Percentiles rank a stretch among this genome's conserved stretches.
Conservation (phyloP, 108 stramenopile species). For the Cylindrotheca fusiformis region DNA sequence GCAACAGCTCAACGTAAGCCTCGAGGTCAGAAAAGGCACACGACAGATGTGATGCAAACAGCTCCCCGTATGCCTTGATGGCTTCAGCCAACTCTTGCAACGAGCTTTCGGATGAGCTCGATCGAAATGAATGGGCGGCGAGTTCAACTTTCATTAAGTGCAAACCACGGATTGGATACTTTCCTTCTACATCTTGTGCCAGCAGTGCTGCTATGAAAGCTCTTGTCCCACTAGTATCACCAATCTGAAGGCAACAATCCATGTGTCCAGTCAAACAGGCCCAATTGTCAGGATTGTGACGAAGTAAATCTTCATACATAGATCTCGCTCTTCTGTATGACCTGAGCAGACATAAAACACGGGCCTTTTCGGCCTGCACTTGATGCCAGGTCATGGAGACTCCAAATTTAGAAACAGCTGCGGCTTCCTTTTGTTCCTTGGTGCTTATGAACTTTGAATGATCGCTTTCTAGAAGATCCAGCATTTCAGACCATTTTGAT, state of each 20-base stretch:
- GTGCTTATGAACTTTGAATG: too few relatives aligned
- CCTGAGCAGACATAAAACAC: conserved; percentile 29
- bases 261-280: conserved; percentile 67
- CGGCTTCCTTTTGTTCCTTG: too few relatives aligned
- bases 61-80: conserved; percentile 46
- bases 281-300: conserved; percentile 67
- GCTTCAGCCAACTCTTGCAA: conserved; percentile 15
- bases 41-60: conserved; percentile 46
- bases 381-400: conserved; percentile 17
- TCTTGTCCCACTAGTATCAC: conserved; percentile 9
- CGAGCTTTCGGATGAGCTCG: conserved; percentile 12
- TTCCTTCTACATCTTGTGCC: conserved; percentile 13
- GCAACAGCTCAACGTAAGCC: conserved; percentile 35
- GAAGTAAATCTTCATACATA: conserved; percentile 49
- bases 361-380: conserved; percentile 29
- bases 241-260: conserved; percentile 16
- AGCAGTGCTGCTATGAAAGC: conserved; percentile 23
- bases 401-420: conserved; percentile 10
- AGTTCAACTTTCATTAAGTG: conserved; percentile 57
- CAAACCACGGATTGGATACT: conserved; percentile 46
- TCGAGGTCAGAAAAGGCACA: conserved; percentile 74
- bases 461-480: conserved; percentile 39
- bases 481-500: conserved; percentile 53
- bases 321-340: conserved; percentile 37
- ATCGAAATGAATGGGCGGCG: conserved; percentile 29